phyloP scores from a whole-genome alignment of 208 protist species.

The Sergeia podlipaevii region DNA sequence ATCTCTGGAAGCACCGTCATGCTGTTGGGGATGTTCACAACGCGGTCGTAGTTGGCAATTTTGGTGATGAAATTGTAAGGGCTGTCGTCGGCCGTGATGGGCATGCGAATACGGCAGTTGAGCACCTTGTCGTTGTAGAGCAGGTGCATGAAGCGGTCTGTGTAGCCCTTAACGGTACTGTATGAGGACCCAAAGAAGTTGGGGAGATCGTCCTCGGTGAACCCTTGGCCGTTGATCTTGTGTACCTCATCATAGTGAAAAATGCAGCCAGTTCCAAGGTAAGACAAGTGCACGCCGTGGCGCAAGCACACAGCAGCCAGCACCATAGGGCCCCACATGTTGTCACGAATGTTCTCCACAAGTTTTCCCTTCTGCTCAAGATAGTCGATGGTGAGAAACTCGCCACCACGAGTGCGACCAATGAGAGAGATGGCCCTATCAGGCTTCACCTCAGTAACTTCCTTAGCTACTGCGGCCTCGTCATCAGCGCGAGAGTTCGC shows the following conservation, averaged over 20 bases:
- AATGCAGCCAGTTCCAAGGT: conserved; percentile 62
- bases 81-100: conserved; percentile 42
- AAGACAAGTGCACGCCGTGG: conserved; percentile 35
- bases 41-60: conserved; percentile 49
- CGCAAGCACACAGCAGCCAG: conserved; percentile 22
- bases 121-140: conserved; percentile 37
- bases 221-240: conserved; percentile 15
- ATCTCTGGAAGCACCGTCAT: conserved; percentile 60
- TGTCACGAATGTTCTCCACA: conserved; percentile 48
- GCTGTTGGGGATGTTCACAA: conserved; percentile 64
- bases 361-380: conserved; percentile 54
- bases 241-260: conserved; percentile 56
- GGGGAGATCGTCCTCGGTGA: conserved; percentile 28
- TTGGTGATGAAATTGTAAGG: conserved; percentile 71
- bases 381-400: conserved; percentile 48
- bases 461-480: conserved; percentile 21
- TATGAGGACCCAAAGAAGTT: conserved; percentile 67
- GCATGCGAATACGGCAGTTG: conserved; percentile 60
- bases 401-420: conserved; percentile 41
- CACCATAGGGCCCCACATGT: conserved; percentile 41
- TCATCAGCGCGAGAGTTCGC: conserved; percentile 31
- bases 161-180: conserved; percentile 60
- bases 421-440: conserved; percentile 41
- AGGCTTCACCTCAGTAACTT: conserved; percentile 27
- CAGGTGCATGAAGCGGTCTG: conserved; percentile 47